phyloP scores from a whole-genome alignment of 148 eudicot species.

The Fagopyrum homotropicum region DNA sequence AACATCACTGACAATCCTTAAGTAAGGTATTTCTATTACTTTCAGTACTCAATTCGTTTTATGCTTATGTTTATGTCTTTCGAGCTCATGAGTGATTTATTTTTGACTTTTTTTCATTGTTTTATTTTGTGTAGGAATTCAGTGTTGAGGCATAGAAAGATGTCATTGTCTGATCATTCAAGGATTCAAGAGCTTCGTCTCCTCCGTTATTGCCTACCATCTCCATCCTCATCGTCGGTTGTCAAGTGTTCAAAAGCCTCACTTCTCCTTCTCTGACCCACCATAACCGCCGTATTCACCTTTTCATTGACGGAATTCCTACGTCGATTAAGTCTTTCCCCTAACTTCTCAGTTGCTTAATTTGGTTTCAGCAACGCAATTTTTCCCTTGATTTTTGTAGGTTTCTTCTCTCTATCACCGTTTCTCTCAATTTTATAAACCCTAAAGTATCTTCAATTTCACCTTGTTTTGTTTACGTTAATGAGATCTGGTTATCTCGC shows the following conservation, averaged over 20 bases:
- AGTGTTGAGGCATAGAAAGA: too few species aligned
- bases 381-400: constrained; percentile 5
- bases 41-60: background rate
- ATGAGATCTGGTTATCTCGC: constrained; percentile 9
- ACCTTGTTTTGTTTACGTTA: background rate
- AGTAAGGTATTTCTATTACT: constrained; percentile 26
- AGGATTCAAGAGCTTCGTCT: too few species aligned
- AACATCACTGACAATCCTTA: constrained; percentile 39
- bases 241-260: too few species aligned
- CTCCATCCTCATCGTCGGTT: too few species aligned
- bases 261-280: too few species aligned
- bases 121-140: background rate
- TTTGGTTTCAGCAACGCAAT: constrained; percentile 8
- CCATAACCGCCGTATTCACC: too few species aligned
- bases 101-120: background rate
- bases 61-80: background rate
- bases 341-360: background rate
- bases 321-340: background rate
- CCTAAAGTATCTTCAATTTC: constrained; percentile 2
- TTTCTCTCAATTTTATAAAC: background rate
- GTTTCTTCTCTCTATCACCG: background rate
- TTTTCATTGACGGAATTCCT: too few species aligned
- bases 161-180: too few species aligned
- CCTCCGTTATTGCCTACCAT: too few species aligned
- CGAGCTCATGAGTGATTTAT: background rate